Evolutionary conservation across 495 filamentous ascomycete genomes (phyloP).

Genomic region (Beverwykella pulmonaria): DNA sequence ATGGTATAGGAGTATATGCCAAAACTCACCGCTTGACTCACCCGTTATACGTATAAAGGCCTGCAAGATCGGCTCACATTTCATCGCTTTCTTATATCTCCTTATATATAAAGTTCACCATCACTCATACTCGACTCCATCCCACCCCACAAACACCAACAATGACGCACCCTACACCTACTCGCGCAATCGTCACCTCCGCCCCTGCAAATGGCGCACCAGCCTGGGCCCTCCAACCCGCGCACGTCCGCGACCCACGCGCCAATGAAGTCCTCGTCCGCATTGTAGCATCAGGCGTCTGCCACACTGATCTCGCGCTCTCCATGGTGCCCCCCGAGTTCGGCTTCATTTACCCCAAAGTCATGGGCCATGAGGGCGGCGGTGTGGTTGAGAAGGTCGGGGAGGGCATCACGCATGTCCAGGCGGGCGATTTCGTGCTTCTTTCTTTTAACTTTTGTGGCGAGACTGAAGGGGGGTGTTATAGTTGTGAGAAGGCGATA

Average conservation of each 20-base stretch:
- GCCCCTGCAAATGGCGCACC: constrained; percentile 3
- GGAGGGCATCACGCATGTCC: constrained; percentile 5
- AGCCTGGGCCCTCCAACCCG: constrained; percentile 10
- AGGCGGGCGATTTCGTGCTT: constrained; percentile 16
- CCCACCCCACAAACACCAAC: background rate
- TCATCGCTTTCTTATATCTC: too few species aligned
- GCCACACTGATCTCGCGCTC: constrained; percentile 20
- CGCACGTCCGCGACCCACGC: background rate
- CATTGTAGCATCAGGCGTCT: constrained; percentile 16
- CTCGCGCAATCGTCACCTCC: constrained; percentile 13
- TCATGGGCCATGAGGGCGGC: constrained; percentile 27
- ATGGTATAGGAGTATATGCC: background rate
- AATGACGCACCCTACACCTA: background rate
- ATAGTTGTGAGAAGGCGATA: background rate
- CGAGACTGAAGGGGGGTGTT: background rate
- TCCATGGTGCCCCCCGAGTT: constrained; percentile 10
- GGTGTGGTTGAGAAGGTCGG: constrained; percentile 18
- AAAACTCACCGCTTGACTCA: background rate
- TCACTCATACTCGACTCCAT: background rate
- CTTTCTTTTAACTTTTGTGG: constrained; percentile 22
- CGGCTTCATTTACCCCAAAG: constrained; percentile 11
- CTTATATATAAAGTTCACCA: too few species aligned
- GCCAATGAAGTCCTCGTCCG: constrained; percentile 18
- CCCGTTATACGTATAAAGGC: background rate
- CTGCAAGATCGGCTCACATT: too few species aligned